Base-by-base conservation (phyloP, 1,139 yeast genomes). In the Yamadazyma taylorii region DNA sequence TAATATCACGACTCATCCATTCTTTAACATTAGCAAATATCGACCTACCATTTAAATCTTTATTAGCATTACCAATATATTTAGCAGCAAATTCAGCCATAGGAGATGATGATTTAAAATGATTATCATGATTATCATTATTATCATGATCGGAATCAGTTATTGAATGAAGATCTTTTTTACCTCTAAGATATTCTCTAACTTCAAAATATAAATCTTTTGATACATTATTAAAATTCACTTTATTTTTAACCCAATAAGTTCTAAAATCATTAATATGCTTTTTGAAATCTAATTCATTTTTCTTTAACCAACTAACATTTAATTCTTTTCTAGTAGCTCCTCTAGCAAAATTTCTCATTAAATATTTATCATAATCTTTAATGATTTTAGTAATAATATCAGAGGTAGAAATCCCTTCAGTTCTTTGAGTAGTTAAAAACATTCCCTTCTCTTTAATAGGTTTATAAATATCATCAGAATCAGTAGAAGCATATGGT, bases 271-370 rank as follows among this genome's bases (percentile, higher is more conserved):
- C 96, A 46, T 70, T 78, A 43, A 92, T 84, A 55, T 90, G 96
- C 51, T 90, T 86, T 61, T 87, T 88, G 63, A 92, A 78, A 49
- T 92, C 98, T 50, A 92, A 73, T 65, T 92, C 98, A 62, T 92
- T 92, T 66, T 92, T 92, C 67, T 92, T 92, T 53, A 92, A 73
- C 97, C 98, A 92, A 34, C 96, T 85, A 17, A 92, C 97, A 58
- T 92, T 92, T 52, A 92, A 77, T 56, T 92, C 98, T 60, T 92
- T 88, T 56, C 98, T 78, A 3, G 97, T 86, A 8, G 97, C 97
- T 37, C 98, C 98, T 47, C 98, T 78, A 10, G 96, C 96, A 63
- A 92, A 92, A 64, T 92, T 92, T 59, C 98, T 79, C 92, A 90
- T 85, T 61, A 92, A 71, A 62, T 92, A 92, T 69, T 90, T 89